Conservation (phyloP, 768 basidiomycete genomes). For the Gloeopeniophorella convolvens region DNA sequence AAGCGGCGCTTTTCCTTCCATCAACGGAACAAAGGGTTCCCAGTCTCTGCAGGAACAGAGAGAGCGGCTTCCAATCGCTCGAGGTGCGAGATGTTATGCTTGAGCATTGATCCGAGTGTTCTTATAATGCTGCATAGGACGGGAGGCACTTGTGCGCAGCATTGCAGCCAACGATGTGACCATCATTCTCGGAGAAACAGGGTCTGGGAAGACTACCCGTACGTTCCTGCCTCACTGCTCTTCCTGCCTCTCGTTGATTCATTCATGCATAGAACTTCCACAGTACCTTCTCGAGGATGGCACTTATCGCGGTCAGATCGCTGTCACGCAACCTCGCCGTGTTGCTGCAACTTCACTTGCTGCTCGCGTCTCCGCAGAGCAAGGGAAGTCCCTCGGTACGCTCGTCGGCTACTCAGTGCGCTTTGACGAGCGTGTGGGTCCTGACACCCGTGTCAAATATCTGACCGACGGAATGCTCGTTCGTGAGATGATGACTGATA, state of each 20-base stretch:
- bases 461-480: constrained; percentile 98
- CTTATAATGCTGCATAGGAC: constrained; percentile 39
- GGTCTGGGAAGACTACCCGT: constrained; percentile 99
- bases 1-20: constrained; percentile 13
- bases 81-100: constrained; percentile 40
- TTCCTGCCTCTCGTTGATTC: neutral
- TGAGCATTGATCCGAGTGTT: neutral
- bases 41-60: constrained; percentile 52
- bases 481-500: constrained; percentile 80
- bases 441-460: constrained; percentile 86
- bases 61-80: constrained; percentile 68
- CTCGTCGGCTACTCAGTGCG: constrained; percentile 93
- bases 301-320: constrained; percentile 68
- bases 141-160: constrained; percentile 65
- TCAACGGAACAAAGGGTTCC: constrained; percentile 17
- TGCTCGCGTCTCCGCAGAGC: constrained; percentile 80
- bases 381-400: constrained; percentile 61
- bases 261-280: constrained; percentile 68
- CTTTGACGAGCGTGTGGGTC: constrained; percentile 76
- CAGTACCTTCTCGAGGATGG: constrained; percentile 90
- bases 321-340: constrained; percentile 89
- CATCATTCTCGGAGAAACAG: constrained; percentile 92
- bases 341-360: constrained; percentile 97
- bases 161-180: constrained; percentile 76
- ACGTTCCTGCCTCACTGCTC: constrained; percentile 30